These are phyloP conservation scores for Leccinum broughii DNA, from an alignment of 768 basidiomycete genomes.

Conservation along the genomic window DNA sequence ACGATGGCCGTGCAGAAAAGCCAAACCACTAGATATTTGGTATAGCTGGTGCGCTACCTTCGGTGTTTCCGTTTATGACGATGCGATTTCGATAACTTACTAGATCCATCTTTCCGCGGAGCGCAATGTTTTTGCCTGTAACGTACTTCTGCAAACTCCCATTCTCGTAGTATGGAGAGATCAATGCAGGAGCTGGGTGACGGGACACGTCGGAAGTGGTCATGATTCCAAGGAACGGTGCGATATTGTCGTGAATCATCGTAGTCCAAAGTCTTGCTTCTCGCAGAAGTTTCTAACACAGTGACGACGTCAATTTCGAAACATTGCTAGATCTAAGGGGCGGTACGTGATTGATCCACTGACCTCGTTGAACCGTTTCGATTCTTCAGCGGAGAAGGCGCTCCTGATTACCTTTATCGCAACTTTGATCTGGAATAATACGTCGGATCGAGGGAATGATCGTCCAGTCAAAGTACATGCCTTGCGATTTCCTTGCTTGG, in stretches of 20 bases:
- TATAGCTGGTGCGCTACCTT: slow-evolving; percentile 15
- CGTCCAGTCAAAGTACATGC: slow-evolving; percentile 2
- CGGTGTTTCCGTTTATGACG: background rate
- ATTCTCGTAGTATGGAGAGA: slow-evolving; percentile 30
- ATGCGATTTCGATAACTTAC: slow-evolving; percentile 12
- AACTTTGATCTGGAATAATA: slow-evolving; percentile 13
- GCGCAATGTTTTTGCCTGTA: slow-evolving; percentile 4
- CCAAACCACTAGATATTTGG: slow-evolving; percentile 23
- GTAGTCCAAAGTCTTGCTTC: slow-evolving; percentile 31
- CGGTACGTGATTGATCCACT: background rate
- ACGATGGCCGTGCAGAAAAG: slow-evolving; percentile 23
- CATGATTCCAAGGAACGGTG: slow-evolving; percentile 26
- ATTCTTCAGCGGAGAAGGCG: slow-evolving; percentile 15
- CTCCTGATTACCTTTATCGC: slow-evolving; percentile 31
- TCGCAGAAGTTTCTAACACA: slow-evolving; percentile 27
- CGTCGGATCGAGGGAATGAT: background rate
- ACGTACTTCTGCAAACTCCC: slow-evolving; percentile 23
- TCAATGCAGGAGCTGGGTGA: slow-evolving; percentile 21
- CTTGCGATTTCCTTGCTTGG: slow-evolving; percentile 4
- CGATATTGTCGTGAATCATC: slow-evolving; percentile 24
- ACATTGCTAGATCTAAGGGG: background rate
- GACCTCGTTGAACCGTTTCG: slow-evolving; percentile 23
- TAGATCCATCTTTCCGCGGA: slow-evolving; percentile 20
- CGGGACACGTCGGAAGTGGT: slow-evolving; percentile 19
- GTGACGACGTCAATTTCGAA: background rate